Conservation (phyloP, 805 yeast species). For the Metschnikowia baotianmanensis region DNA sequence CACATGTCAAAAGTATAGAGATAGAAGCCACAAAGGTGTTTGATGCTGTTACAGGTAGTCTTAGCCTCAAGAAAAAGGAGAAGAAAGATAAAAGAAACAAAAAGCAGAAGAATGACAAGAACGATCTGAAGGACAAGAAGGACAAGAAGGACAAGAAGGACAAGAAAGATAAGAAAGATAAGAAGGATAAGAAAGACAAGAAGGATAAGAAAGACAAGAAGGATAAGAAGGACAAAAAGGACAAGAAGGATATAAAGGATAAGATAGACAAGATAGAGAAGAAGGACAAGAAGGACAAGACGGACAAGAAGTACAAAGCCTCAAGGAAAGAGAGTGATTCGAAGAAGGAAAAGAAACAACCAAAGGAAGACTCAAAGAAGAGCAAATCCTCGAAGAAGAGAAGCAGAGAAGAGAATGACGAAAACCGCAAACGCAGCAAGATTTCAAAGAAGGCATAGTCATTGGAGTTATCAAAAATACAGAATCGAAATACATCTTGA, state of each 20-base stretch:
- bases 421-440: slow-evolving; percentile 18
- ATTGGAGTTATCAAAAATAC: background rate
- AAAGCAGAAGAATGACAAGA: slow-evolving; percentile 1
- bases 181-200: slow-evolving; percentile 13
- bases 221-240: background rate
- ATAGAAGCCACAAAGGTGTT: slow-evolving; percentile 12
- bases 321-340: background rate
- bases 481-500: too few species aligned
- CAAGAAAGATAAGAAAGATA: slow-evolving; percentile 9
- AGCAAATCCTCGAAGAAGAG: slow-evolving; percentile 14
- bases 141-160: slow-evolving; percentile 1
- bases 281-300: background rate
- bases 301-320: too few species aligned
- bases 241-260: background rate
- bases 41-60: slow-evolving; percentile 7
- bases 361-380: background rate
- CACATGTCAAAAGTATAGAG: slow-evolving; percentile 11
- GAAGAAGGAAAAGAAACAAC: background rate
- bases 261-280: background rate
- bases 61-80: slow-evolving; percentile 9
- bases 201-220: background rate
- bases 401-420: slow-evolving; percentile 20
- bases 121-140: slow-evolving; percentile 9
- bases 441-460: background rate
- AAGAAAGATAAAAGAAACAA: slow-evolving; percentile 2